Conservation (phyloP, 2,329 filamentous ascomycete species). For the Corinectria fuckeliana region DNA sequence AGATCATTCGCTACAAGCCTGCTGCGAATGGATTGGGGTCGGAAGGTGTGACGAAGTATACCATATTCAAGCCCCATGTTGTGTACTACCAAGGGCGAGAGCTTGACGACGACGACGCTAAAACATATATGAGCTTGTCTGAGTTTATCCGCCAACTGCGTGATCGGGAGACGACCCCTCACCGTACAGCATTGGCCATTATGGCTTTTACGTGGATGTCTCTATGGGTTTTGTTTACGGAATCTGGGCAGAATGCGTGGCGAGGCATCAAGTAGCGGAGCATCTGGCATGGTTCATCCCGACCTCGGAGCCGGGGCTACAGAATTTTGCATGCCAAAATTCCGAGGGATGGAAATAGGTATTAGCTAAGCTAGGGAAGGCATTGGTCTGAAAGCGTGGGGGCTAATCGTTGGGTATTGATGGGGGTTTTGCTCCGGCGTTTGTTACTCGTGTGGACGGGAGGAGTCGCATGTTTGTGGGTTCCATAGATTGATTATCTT, state of each 20-base stretch:
- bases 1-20: constrained; percentile 32
- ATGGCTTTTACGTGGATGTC: constrained; percentile 13
- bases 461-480: background rate
- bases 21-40: constrained; percentile 4
- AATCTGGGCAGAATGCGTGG: constrained; percentile 19
- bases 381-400: constrained; percentile 13
- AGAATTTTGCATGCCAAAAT: background rate
- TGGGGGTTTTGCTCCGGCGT: background rate
- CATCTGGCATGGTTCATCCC: background rate
- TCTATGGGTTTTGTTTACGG: constrained; percentile 10
- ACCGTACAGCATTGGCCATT: constrained; percentile 15
- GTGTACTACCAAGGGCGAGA: constrained; percentile 40
- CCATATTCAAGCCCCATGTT: constrained; percentile 35
- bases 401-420: background rate
- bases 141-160: constrained; percentile 30
- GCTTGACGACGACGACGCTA: constrained; percentile 30
- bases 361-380: background rate
- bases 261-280: constrained; percentile 8
- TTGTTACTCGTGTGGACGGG: background rate
- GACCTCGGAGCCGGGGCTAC: background rate
- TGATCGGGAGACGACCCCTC: constrained; percentile 19
- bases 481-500: constrained; percentile 3
- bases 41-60: constrained; percentile 27
- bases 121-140: constrained; percentile 24
- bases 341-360: too few relatives aligned